Evolutionary conservation across 768 basidiomycete species (phyloP).

Genomic region (Chiua virens): DNA sequence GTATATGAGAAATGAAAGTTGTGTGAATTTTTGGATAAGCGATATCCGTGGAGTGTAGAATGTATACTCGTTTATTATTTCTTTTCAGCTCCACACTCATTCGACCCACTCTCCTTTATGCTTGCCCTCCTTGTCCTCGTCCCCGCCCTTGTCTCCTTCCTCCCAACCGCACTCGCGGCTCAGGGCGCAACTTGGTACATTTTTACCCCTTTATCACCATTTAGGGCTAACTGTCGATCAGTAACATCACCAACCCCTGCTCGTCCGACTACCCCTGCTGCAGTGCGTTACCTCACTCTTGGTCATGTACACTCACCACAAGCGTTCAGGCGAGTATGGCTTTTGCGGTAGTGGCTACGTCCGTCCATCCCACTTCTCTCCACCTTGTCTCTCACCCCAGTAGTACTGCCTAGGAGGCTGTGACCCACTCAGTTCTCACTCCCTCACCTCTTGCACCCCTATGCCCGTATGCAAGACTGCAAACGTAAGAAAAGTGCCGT

Average conservation of each 20-base stretch:
- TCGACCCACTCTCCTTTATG: slow-evolving; percentile 21
- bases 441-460: slow-evolving; percentile 65
- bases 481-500: slow-evolving; percentile 40
- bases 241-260: slow-evolving; percentile 39
- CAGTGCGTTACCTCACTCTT: slow-evolving; percentile 32
- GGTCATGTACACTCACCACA: neutral
- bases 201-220: neutral
- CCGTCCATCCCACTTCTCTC: slow-evolving; percentile 8
- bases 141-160: slow-evolving; percentile 14
- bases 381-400: neutral
- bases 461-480: slow-evolving; percentile 68
- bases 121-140: slow-evolving; percentile 16
- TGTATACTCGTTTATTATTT: neutral
- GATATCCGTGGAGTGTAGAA: too few species aligned
- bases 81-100: slow-evolving; percentile 11
- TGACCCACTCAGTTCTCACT: slow-evolving; percentile 69
- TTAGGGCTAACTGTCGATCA: slow-evolving; percentile 11
- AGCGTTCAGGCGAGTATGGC: slow-evolving; percentile 47
- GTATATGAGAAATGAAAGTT: neutral
- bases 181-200: slow-evolving; percentile 31
- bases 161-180: slow-evolving; percentile 18
- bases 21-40: too few species aligned
- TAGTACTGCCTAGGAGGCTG: slow-evolving; percentile 89
- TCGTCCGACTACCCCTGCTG: slow-evolving; percentile 42
- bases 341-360: slow-evolving; percentile 50